Base-by-base conservation (phyloP, 805 yeast species). In the baker's yeast (Saccharomyces cerevisiae) region DNA sequence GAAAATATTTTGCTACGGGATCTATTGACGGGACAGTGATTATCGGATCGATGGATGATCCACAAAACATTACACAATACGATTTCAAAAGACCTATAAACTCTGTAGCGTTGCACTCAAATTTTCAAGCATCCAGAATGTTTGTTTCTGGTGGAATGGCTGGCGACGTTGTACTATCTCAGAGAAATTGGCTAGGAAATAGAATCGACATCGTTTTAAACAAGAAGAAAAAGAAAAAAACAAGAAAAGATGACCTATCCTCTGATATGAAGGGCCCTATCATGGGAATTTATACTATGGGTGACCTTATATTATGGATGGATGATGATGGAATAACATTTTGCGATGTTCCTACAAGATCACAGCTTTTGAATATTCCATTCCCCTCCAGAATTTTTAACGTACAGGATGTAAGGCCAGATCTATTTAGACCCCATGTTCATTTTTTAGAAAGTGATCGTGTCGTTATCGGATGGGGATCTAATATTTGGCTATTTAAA, bases 21-120 rank as follows among this genome's bases (percentile, higher is more conserved):
- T 89, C 97, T 0, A 84, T 92, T 74, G 99, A 94, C 66, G 99
- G 99, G 0, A 87, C 96, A 0, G 86, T 92, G 0, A 89, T 89
- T 1, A 79, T 89, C 4, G 94, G 96, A 0, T 41, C 48, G 1
- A 72, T 88, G 1, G 55, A 59, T 1, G 87, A 85, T 57, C 80
- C 80, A 21, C 71, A 74, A 4, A 94, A 86, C 60, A 80, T 86
- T 2, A 74, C 78, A 0, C 90, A 89, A 2, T 85, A 80, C 60
- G 96, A 91, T 69, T 87, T 90, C 68, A 85, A 86, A 61, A 74
- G 97, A 29, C 97, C 98, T 0, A 79, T 94, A 0, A 95, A 90
- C 65, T 83, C 96, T 0, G 95, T 92, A 2, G 87, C 89, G 0
- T 69, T 94, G 5, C 94, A 87, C 60, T 81, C 82, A 10, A 80